Evolutionary conservation across 2,329 filamentous ascomycete species (phyloP).

Genomic region (Nemania serpens): DNA sequence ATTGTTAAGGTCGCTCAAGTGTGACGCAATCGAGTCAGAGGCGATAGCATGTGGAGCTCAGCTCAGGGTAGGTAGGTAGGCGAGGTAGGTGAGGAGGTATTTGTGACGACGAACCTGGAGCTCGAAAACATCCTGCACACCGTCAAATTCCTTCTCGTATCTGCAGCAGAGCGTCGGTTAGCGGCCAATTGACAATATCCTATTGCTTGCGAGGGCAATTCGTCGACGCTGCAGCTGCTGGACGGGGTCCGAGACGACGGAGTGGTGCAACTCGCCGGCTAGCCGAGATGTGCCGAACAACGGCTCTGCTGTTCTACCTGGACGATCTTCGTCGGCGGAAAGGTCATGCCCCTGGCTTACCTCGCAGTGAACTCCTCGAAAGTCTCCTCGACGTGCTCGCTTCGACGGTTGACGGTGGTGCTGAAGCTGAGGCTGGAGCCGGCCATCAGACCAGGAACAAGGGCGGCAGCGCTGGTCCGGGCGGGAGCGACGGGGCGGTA

Average conservation of each 20-base stretch:
- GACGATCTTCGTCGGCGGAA: too few species aligned
- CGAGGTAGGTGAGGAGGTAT: not conserved
- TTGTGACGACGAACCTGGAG: constrained; percentile 73
- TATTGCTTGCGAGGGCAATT: constrained; percentile 30
- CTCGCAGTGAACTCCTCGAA: constrained; percentile 98
- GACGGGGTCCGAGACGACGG: constrained; percentile 3
- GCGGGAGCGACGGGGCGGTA: constrained; percentile 63
- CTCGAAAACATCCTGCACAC: constrained; percentile 98
- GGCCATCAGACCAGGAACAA: constrained; percentile 56
- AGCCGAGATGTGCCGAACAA: constrained; percentile 16
- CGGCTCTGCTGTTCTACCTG: too few species aligned
- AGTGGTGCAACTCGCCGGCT: not conserved
- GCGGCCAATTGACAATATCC: constrained; percentile 40
- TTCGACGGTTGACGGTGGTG: constrained; percentile 61
- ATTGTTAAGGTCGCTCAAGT: not conserved
- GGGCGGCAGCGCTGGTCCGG: constrained; percentile 52
- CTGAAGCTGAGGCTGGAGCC: constrained; percentile 62
- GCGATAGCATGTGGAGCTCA: constrained; percentile 13
- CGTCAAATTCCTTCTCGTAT: constrained; percentile 99
- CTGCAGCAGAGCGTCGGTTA: constrained; percentile 57
- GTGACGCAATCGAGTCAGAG: constrained; percentile 11
- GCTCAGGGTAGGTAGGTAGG: not conserved
- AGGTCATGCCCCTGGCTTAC: constrained; percentile 58
- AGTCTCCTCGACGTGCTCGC: constrained; percentile 86
- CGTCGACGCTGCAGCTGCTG: constrained; percentile 27